Conservation (phyloP, 805 yeast species). For the Aciculoconidium aculeatum region DNA sequence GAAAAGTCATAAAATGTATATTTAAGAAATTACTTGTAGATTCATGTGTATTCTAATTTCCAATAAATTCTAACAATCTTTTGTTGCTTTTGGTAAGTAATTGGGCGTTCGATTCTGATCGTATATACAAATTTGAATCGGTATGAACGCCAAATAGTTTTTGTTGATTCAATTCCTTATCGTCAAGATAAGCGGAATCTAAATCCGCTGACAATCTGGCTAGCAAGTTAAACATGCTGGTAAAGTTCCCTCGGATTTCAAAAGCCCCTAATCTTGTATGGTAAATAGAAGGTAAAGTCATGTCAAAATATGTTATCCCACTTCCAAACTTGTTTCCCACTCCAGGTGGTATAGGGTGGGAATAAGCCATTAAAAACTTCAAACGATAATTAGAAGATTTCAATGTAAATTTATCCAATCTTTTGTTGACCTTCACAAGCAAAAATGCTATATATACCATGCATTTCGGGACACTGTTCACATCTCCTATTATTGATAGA, state of each 20-base stretch:
- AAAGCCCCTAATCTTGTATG: conserved; percentile 3
- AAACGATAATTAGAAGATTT: conserved; percentile 26
- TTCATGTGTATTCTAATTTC: not conserved
- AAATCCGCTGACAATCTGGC: conserved; percentile 5
- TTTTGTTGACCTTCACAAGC: conserved; percentile 22
- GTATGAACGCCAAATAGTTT: conserved; percentile 8
- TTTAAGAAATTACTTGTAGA: no score
- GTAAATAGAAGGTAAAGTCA: conserved; percentile 3
- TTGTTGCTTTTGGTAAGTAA: conserved; percentile 4
- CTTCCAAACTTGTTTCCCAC: conserved; percentile 1
- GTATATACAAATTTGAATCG: conserved; percentile 8
- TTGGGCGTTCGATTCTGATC: conserved; percentile 4
- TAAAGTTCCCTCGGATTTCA: conserved; percentile 4
- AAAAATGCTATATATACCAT: conserved; percentile 22
- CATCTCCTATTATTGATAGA: conserved; percentile 24
- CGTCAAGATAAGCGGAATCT: conserved; percentile 8
- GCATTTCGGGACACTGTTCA: conserved; percentile 16
- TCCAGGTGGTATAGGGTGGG: conserved; percentile 2
- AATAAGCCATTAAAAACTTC: conserved; percentile 4
- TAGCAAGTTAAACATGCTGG: conserved; percentile 4
- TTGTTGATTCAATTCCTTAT: conserved; percentile 4
- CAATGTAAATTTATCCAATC: conserved; percentile 22
- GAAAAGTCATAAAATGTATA: no score
- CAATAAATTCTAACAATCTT: conserved; percentile 1
- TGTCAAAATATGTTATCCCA: conserved; percentile 4